Percentiles rank a stretch among this genome's conserved stretches.
phyloP scores from a whole-genome alignment of 768 basidiomycete species.

The Amyloporia xantha region DNA sequence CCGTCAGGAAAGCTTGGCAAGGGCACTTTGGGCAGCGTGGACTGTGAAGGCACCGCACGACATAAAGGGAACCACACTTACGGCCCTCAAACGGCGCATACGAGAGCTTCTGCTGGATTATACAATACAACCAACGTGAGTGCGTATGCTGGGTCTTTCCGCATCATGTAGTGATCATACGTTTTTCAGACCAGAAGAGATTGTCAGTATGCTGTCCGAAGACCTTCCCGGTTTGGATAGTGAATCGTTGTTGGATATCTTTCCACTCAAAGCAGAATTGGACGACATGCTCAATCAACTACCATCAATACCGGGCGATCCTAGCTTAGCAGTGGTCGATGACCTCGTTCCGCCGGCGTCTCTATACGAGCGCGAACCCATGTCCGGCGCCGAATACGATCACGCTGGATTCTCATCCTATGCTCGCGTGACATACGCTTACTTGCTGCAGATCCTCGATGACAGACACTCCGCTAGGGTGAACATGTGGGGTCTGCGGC shows the following conservation, averaged over 20 bases:
- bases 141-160: neutral
- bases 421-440: conserved; percentile 50
- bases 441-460: conserved; percentile 47
- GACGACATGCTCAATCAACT: conserved; percentile 38
- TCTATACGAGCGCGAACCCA: conserved; percentile 11
- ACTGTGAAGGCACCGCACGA: conserved; percentile 16
- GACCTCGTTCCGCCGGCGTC: conserved; percentile 46
- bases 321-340: conserved; percentile 55
- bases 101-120: conserved; percentile 35
- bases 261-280: conserved; percentile 42
- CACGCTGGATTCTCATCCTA: conserved; percentile 52
- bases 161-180: conserved; percentile 15
- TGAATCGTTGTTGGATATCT: conserved; percentile 41
- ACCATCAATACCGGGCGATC: conserved; percentile 39
- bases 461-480: conserved; percentile 56
- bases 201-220: conserved; percentile 18
- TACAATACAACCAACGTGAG: conserved; percentile 27
- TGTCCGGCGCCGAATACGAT: conserved; percentile 29
- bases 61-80: conserved; percentile 21
- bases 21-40: conserved; percentile 28
- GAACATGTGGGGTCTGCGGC: conserved; percentile 62
- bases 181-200: conserved; percentile 18
- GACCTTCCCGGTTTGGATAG: conserved; percentile 31
- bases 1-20: conserved; percentile 14
- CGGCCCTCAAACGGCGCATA: conserved; percentile 36